Conservation (phyloP, 1,284 basidiomycete genomes). For the Calocybe gambosa region DNA sequence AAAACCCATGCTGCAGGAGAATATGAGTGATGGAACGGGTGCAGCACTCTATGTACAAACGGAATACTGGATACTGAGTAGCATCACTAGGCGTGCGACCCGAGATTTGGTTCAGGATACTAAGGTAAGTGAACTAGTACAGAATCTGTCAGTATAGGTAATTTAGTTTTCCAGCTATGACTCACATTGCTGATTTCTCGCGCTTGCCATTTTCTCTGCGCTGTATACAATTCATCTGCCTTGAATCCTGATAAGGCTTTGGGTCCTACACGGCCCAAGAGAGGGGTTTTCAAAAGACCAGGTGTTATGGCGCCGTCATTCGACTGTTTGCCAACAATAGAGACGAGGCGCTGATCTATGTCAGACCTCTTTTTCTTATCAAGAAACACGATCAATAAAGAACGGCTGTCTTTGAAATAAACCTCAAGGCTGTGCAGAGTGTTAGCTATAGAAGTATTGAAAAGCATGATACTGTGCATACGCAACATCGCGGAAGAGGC, state of each 20-base stretch:
- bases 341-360: constrained; percentile 56
- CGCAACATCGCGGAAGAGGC: constrained; percentile 88
- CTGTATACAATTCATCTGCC: constrained; percentile 59
- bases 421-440: constrained; percentile 64
- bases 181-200: constrained; percentile 85
- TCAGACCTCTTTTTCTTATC: constrained; percentile 62
- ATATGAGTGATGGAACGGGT: constrained; percentile 5
- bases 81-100: constrained; percentile 91
- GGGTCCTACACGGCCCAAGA: constrained; percentile 45
- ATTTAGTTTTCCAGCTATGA: constrained; percentile 5
- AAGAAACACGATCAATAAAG: constrained; percentile 73
- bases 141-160: constrained; percentile 1
- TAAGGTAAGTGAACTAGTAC: constrained; percentile 76
- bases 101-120: constrained; percentile 83
- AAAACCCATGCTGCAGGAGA: constrained; percentile 71
- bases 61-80: constrained; percentile 94
- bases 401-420: constrained; percentile 85
- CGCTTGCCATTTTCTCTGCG: constrained; percentile 77
- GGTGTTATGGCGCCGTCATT: constrained; percentile 36
- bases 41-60: constrained; percentile 38
- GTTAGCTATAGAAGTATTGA: neutral
- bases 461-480: constrained; percentile 33
- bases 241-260: constrained; percentile 38
- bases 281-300: constrained; percentile 46
- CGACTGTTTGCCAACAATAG: constrained; percentile 36